Evolutionary conservation across 2,329 filamentous ascomycete species (phyloP).

Genomic region (Colletotrichum agaves): DNA sequence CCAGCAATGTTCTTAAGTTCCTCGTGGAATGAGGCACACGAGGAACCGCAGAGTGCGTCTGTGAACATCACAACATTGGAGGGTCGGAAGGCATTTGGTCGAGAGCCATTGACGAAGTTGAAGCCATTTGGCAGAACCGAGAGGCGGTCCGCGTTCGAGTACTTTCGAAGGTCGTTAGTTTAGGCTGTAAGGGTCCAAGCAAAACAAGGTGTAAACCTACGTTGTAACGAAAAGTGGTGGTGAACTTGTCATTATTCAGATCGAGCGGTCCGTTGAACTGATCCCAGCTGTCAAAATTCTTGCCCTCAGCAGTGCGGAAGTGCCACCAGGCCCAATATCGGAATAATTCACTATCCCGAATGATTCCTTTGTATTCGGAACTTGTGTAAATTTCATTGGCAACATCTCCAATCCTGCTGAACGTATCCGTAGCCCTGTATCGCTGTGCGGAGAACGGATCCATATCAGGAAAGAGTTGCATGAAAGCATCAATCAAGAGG

Average conservation of each 20-base stretch:
- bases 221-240: background rate
- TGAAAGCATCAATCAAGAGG: slow-evolving; percentile 12
- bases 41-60: background rate
- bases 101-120: background rate
- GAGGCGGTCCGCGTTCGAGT: background rate
- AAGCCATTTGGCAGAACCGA: slow-evolving; percentile 3
- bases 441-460: slow-evolving; percentile 9
- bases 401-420: background rate
- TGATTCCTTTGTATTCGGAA: background rate
- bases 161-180: background rate
- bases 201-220: background rate
- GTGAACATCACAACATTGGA: slow-evolving; percentile 1
- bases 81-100: background rate
- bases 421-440: slow-evolving; percentile 26
- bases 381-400: background rate
- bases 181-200: background rate
- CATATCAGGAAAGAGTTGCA: slow-evolving; percentile 11
- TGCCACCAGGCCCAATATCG: slow-evolving; percentile 5
- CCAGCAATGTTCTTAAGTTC: slow-evolving; percentile 9
- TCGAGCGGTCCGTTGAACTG: background rate
- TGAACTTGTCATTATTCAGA: background rate
- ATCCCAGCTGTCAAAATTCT: background rate
- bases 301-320: background rate
- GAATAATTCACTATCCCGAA: background rate
- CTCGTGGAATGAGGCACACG: slow-evolving; percentile 7